Base-by-base conservation (phyloP, 306 rosid species). In the Glycine soja region DNA sequence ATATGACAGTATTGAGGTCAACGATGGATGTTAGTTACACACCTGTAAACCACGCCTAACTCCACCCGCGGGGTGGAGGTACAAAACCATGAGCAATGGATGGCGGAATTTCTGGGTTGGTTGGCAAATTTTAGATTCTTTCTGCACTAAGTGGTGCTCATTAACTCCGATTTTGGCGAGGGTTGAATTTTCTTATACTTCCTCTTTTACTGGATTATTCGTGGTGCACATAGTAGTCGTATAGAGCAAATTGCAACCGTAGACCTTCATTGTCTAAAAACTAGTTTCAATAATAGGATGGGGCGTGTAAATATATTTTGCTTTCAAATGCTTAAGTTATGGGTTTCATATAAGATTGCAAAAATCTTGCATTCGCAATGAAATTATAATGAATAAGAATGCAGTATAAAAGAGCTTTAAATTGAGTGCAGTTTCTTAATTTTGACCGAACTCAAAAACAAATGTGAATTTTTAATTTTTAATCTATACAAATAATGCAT, bases 401-500 rank as follows among this genome's bases (percentile, higher is more conserved):
- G 76, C 68, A 84, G 66, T 73, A 79, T 73, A 79, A 74, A 71
- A 56, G 6, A 65, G 66, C 38, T 70, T 6, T 40, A 52, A 83
- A 77, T 71, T 54, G 58, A 56, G 70, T 34, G 79, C 56, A 70
- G 76, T 72, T 43, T 56, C 68, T 57, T 47, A 52, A 59, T 51
- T 46, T 76, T 10, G 46, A 74, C 57, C 15, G 1, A 67, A 18
- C 81, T 45, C 74, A 53, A 77, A 61, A 73, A 19, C 1, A 24
- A 70, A 38, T 83, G 78, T 50, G 70, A 63, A 15, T 10, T 56
- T 24, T 82, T 46, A 63, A 15, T 10, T 61, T 82, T 40, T 83
- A 57, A 79, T 77, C 87, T 90, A 83, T 85, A 87, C 93, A 92
- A 84, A 78, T 77, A 89, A 92, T 83, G 64, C 76, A 61, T 88